These are phyloP conservation scores for Schizothecium vesticola DNA, from an alignment of 495 filamentous ascomycete species.

Conservation along the genomic window DNA sequence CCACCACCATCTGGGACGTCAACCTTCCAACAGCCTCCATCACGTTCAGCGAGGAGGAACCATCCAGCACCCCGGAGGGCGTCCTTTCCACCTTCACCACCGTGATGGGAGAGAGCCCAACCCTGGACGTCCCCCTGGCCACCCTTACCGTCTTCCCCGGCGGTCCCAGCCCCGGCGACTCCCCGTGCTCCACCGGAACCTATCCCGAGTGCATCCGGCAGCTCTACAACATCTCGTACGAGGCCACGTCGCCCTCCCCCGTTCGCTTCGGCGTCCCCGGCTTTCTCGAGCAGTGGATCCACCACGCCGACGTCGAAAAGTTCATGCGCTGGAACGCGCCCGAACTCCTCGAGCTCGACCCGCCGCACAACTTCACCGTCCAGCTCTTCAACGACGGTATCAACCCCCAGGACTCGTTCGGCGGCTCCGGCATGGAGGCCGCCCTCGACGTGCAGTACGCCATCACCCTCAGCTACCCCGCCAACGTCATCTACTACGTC, in stretches of 20 bases:
- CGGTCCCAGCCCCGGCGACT: constrained; percentile 20
- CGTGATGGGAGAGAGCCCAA: background rate
- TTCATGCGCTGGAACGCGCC: constrained; percentile 53
- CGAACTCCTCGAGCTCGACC: constrained; percentile 29
- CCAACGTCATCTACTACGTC: constrained; percentile 56
- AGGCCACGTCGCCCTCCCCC: constrained; percentile 19
- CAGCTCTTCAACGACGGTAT: constrained; percentile 55
- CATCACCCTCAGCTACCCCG: constrained; percentile 53
- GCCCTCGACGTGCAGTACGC: constrained; percentile 71
- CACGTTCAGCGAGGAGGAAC: background rate
- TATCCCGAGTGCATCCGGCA: constrained; percentile 34
- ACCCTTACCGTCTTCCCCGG: constrained; percentile 13
- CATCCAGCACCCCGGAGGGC: background rate
- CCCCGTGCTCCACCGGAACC: constrained; percentile 26
- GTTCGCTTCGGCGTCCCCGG: constrained; percentile 59
- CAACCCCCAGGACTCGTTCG: constrained; percentile 42
- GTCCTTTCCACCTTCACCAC: background rate
- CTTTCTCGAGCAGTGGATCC: constrained; percentile 62
- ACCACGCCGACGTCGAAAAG: constrained; percentile 48
- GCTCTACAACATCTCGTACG: constrained; percentile 40
- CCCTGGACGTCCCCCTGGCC: background rate
- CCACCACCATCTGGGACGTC: background rate
- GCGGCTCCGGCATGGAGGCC: constrained; percentile 52
- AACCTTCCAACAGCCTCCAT: background rate
- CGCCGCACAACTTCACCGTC: constrained; percentile 55